These are phyloP conservation scores for Pueraria montana DNA, from an alignment of 306 rosid genomes.

Conservation along the genomic window DNA sequence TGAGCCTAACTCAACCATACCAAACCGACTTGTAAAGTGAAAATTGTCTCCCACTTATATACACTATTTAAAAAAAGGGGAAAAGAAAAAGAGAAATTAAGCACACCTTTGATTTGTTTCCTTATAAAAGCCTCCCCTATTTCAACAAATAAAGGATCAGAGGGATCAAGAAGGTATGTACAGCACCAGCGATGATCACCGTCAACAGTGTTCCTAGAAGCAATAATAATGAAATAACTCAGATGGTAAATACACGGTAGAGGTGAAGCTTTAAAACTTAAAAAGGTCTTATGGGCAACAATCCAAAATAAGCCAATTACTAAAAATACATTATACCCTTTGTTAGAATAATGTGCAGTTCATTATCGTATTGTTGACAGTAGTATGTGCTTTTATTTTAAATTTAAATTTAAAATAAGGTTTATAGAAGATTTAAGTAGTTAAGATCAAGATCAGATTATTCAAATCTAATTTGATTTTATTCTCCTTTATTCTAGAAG, in stretches of 20 bases:
- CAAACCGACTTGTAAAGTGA: too few species aligned
- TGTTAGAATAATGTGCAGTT: not conserved
- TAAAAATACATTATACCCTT: not conserved
- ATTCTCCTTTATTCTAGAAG: not conserved
- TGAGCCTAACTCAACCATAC: too few species aligned
- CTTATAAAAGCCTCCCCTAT: conserved; percentile 85
- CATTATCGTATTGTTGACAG: not conserved
- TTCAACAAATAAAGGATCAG: conserved; percentile 91
- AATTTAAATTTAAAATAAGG: not conserved
- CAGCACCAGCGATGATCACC: conserved; percentile 89
- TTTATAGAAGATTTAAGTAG: not conserved
- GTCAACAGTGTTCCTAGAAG: conserved; percentile 80
- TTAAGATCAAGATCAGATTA: not conserved
- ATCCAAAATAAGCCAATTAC: conserved; percentile 28
- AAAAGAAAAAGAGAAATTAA: conserved; percentile 1
- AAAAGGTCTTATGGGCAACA: not conserved
- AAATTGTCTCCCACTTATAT: too few species aligned
- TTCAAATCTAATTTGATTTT: not conserved
- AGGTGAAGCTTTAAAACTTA: conserved; percentile 22
- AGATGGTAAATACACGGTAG: conserved; percentile 37
- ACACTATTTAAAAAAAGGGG: too few species aligned
- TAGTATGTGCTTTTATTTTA: not conserved
- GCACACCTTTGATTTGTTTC: conserved; percentile 81
- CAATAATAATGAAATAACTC: conserved; percentile 49
- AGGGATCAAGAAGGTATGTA: conserved; percentile 94